Evolutionary conservation across 371 early-diverging fungal species (phyloP).

Genomic region (Mortierella sp.): DNA sequence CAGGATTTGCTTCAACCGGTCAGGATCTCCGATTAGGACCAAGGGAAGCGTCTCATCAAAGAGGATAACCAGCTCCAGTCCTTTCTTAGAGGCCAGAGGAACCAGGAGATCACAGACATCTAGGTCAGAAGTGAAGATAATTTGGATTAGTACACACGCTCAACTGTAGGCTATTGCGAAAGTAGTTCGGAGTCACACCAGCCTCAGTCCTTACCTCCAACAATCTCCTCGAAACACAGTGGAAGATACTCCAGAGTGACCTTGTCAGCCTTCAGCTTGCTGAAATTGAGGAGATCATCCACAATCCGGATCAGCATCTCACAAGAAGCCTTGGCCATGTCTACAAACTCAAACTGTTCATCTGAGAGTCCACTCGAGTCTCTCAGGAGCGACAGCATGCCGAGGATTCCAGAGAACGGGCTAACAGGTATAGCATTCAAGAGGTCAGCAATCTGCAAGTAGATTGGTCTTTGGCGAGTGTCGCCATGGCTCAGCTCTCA

Average conservation of each 20-base stretch:
- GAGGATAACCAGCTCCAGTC: conserved; percentile 59
- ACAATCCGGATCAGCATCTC: conserved; percentile 70
- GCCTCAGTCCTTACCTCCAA: conserved; percentile 53
- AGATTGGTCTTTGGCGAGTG: not conserved
- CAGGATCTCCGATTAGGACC: conserved; percentile 59
- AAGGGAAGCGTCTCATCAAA: conserved; percentile 53
- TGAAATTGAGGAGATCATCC: conserved; percentile 71
- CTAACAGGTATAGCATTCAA: conserved; percentile 21
- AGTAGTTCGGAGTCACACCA: too few species aligned
- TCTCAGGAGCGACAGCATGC: conserved; percentile 66
- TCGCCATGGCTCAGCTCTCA: not conserved
- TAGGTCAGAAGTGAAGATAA: not conserved
- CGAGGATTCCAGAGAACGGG: conserved; percentile 68
- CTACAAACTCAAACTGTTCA: conserved; percentile 68
- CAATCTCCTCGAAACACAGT: conserved; percentile 60
- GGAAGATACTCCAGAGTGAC: conserved; percentile 62
- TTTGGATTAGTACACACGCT: too few species aligned
- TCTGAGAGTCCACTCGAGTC: conserved; percentile 61
- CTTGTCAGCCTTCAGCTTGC: conserved; percentile 72
- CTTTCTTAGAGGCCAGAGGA: conserved; percentile 62
- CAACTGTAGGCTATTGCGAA: too few species aligned
- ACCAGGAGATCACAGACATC: conserved; percentile 66
- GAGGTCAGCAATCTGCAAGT: not conserved
- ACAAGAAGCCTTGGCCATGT: conserved; percentile 67
- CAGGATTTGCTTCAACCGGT: conserved; percentile 62